Evolutionary conservation across 1,284 basidiomycete genomes (phyloP).

Genomic region (Sporisorium scitamineum): DNA sequence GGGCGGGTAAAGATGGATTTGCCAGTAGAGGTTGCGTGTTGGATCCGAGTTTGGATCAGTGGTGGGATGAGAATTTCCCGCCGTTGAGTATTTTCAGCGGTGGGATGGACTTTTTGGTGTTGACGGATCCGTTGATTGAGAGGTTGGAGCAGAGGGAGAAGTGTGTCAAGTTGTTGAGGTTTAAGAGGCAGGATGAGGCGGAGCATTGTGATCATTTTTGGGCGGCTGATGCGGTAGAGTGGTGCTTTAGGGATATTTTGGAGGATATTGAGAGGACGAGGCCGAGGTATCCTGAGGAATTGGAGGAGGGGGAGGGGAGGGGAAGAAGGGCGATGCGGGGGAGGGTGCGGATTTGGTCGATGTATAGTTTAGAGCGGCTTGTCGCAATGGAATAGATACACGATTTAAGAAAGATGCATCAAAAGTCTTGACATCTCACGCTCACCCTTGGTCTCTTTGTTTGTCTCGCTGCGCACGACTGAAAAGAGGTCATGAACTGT

Average conservation of each 20-base stretch:
- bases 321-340: neutral
- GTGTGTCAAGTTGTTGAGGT: conserved; percentile 73
- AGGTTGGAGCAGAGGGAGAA: conserved; percentile 56
- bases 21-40: conserved; percentile 74
- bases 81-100: conserved; percentile 75
- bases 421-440: neutral
- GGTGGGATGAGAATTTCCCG: conserved; percentile 76
- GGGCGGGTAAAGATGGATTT: conserved; percentile 76
- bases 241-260: conserved; percentile 71
- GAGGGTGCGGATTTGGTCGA: neutral
- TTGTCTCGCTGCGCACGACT: neutral
- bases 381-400: neutral
- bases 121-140: conserved; percentile 63
- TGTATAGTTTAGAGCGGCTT: neutral
- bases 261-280: conserved; percentile 57
- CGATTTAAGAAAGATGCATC: neutral
- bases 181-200: conserved; percentile 72
- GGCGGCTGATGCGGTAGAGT: conserved; percentile 76
- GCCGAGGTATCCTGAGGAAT: conserved; percentile 44
- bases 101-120: conserved; percentile 65
- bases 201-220: conserved; percentile 73
- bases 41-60: conserved; percentile 72
- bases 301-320: conserved; percentile 5
- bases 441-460: too few relatives aligned
- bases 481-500: neutral